A percentile compares a stretch with the other conserved stretches of the same genome.
phyloP scores from a whole-genome alignment of 371 early-diverging fungal species.

The Dichotomocladium elegans region DNA sequence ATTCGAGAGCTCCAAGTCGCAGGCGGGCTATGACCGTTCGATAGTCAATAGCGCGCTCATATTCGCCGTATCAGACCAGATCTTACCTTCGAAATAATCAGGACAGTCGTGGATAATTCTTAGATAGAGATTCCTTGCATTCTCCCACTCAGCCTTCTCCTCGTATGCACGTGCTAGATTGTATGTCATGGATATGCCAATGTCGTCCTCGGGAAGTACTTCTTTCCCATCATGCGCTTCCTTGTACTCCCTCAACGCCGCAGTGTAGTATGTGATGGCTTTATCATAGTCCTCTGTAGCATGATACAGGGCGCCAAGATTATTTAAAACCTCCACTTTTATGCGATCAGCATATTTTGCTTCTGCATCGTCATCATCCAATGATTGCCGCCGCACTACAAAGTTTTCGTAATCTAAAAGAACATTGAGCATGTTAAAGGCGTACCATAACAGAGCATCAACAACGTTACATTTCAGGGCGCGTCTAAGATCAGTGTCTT shows the following conservation, averaged over 20 bases:
- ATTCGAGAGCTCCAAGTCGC: slow-evolving; percentile 74
- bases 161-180: slow-evolving; percentile 85
- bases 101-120: slow-evolving; percentile 65
- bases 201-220: slow-evolving; percentile 11
- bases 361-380: slow-evolving; percentile 15
- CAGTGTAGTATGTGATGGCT: slow-evolving; percentile 32
- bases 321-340: slow-evolving; percentile 74
- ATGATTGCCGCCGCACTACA: slow-evolving; percentile 12
- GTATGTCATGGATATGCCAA: slow-evolving; percentile 64
- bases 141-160: slow-evolving; percentile 46
- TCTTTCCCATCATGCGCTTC: not conserved
- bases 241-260: slow-evolving; percentile 37
- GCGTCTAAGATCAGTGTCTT: slow-evolving; percentile 48
- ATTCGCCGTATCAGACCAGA: not conserved
- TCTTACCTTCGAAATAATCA: slow-evolving; percentile 61
- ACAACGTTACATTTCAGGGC: slow-evolving; percentile 55
- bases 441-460: too few species aligned
- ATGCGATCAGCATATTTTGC: slow-evolving; percentile 26
- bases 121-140: slow-evolving; percentile 67
- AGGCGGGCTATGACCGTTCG: slow-evolving; percentile 55
- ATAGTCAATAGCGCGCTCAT: too few species aligned
- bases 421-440: too few species aligned
- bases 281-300: slow-evolving; percentile 17
- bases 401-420: slow-evolving; percentile 35
- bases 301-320: slow-evolving; percentile 75